These are phyloP conservation scores for Mycena floridula DNA, from an alignment of 768 basidiomycete genomes.

Conservation along the genomic window DNA sequence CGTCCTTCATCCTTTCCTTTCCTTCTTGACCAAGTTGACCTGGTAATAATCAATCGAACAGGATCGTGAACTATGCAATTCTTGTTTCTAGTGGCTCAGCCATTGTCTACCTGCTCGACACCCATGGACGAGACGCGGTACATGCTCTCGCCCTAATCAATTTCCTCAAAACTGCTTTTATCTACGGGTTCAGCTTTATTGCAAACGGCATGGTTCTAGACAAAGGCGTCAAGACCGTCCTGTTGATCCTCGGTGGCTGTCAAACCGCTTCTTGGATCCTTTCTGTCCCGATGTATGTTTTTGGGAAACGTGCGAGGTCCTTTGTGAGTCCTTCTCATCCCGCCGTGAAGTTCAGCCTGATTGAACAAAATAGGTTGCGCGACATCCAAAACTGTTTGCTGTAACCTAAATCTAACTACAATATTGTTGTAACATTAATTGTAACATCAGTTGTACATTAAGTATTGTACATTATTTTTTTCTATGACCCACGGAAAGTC, in stretches of 20 bases:
- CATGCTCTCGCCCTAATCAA: constrained; percentile 36
- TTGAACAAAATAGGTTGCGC: too few species aligned
- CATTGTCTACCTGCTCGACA: constrained; percentile 39
- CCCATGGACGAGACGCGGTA: constrained; percentile 33
- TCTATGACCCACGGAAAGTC: too few species aligned
- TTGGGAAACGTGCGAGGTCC: constrained; percentile 34
- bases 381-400: too few species aligned
- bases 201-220: constrained; percentile 33
- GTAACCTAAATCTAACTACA: too few species aligned
- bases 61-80: too few species aligned
- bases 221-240: constrained; percentile 31
- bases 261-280: constrained; percentile 34
- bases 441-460: too few species aligned
- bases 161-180: constrained; percentile 38
- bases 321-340: constrained; percentile 29
- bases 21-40: too few species aligned
- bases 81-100: constrained; percentile 33
- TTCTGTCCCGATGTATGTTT: constrained; percentile 39
- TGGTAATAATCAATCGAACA: too few species aligned
- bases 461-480: too few species aligned
- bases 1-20: neutral
- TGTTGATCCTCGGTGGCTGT: constrained; percentile 33
- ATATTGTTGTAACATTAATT: too few species aligned
- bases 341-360: too few species aligned
- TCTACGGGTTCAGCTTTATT: constrained; percentile 40